Percentiles rank a stretch among this genome's conserved stretches.
phyloP scores from a whole-genome alignment of 2,329 filamentous ascomycete genomes.

The Aspergillus brasiliensis region DNA sequence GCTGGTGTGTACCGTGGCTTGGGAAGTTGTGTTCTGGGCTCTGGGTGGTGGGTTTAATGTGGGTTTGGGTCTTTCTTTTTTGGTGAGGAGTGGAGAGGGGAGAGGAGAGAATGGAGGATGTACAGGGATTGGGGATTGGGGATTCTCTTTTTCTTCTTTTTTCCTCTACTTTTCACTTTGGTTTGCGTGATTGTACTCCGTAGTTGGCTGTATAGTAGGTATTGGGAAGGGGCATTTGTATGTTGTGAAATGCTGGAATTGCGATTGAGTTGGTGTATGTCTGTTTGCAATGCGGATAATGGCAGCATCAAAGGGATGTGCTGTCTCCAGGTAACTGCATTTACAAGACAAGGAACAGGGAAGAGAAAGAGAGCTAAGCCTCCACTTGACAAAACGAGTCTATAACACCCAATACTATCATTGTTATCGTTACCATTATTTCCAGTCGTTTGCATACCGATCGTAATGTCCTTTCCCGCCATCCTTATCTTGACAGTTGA shows the following conservation, averaged over 20 bases:
- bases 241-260: background rate
- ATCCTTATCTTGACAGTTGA: background rate
- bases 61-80: background rate
- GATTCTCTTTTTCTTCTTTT: no score
- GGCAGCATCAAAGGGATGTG: background rate
- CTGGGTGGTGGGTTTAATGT: background rate
- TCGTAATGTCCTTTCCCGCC: background rate
- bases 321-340: background rate
- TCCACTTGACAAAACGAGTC: background rate
- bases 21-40: background rate
- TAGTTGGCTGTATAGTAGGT: no score
- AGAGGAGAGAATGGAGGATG: background rate
- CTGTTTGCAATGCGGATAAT: background rate
- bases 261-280: background rate
- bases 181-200: no score
- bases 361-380: background rate
- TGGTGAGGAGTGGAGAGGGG: background rate
- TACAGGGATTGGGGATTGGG: no score
- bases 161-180: no score
- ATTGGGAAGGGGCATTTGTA: no score
- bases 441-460: background rate
- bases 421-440: no score
- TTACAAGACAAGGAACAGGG: background rate
- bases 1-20: background rate
- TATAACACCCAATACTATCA: no score